Evolutionary conservation across 2,329 filamentous ascomycete genomes (phyloP), one percentile per base, ranked within the genome.

Genomic region (Aciculosporium take): DNA sequence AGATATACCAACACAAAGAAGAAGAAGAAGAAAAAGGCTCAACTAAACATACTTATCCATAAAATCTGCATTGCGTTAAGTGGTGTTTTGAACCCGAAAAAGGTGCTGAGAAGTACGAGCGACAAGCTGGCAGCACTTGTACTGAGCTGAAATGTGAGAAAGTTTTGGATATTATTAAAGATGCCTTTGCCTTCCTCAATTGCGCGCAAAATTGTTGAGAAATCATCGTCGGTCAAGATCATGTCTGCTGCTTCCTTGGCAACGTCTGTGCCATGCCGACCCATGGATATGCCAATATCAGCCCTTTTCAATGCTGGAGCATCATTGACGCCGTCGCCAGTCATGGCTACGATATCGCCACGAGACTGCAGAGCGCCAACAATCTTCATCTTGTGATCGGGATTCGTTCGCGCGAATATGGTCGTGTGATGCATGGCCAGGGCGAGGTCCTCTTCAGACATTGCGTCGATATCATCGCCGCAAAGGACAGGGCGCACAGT

Each of bases 131-230:
- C 91, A 17, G 93, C 91, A 58, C 87, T 95, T 37, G 91, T 98
- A 61, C 88, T 95, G 44, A 98, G 74, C 66, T 98, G 93, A 64
- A 98, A 98, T 0, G 91, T 96, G 48, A 98, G 73, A 64, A 98
- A 98, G 62, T 98, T 98, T 58, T 98, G 91, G 50, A 98, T 96
- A 61, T 98, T 98, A 72, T 91, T 94, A 64, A 98, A 98, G 51
- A 98, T 98, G 42, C 88, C 91, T 62, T 98, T 98, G 62, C 91
- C 93, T 65, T 98, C 91, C 60, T 98, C 91, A 47, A 98, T 98
- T 24, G 91, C 91, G 45, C 80, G 84, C 9, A 98, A 71, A 48
- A 98, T 98, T 5, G 85, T 91, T 0, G 82, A 84, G 58, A 93
- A 91, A 60, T 91, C 83, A 58, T 93, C 85, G 51, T 91, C 84